Evolutionary conservation across 768 basidiomycete species (phyloP), one percentile per base, ranked within the genome.

Genomic region (Amanita thiersii): DNA sequence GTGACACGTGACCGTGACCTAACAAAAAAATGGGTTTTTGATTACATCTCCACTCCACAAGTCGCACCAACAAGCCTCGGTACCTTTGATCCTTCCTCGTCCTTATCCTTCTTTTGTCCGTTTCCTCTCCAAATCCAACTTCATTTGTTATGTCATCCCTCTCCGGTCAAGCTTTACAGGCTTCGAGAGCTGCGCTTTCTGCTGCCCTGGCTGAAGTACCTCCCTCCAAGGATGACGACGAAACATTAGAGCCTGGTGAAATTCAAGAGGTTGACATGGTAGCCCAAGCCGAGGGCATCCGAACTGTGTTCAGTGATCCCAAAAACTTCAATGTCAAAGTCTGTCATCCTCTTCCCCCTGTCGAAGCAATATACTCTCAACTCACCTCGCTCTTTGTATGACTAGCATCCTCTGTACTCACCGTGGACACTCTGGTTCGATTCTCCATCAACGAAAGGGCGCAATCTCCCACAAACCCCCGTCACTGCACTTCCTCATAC

Each of bases 401-500:
- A 29, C 51, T n/a, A 96, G 92, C 92, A 97, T 57, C 92, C 92
- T 9, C 77, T 97, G 32, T 94, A 79, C 62, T 91, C 92, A 20
- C 72, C 86, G 6, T 96, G 93, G 93, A 97, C 92, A 5, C 79
- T 99, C 20, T 97, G 91, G 91, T 99, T 97, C 59, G 94, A 98
- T 59, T 94, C 93, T 25, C 89, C 89, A 0, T 74, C 79, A 32
- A 90, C 88, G 23, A 97, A 97, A 64, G 82, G 82, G 43, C 81
- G 91, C 40, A 88, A 88, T 64, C 69, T 89, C 36, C 86, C 86
- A 15, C 86, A 88, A 63, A 89, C 86, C 15, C 86, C 86, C 43
- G 60, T 82, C 32, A 73, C 85, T 47, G 81, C 85, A 30, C 79
- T 86, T 49, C 84, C 84, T 6, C 81, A 78, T 58, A 86, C 84